Percentiles rank a stretch among this genome's conserved stretches.
These are phyloP conservation scores for Gaeumannomyces tritici DNA, from an alignment of 2,329 filamentous ascomycete species.

Conservation along the genomic window DNA sequence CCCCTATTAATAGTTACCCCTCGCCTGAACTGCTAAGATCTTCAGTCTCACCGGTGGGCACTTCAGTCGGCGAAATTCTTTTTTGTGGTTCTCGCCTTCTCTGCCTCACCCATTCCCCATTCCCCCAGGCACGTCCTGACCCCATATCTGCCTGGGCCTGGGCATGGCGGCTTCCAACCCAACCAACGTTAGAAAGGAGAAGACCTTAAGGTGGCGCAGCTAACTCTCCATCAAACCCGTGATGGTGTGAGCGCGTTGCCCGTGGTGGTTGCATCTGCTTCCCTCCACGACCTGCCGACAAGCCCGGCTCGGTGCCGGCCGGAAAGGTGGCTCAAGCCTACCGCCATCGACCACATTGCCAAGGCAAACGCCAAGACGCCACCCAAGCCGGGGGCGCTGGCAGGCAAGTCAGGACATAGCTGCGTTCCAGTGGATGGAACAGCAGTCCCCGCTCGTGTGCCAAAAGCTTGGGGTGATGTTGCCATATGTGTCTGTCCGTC, in stretches of 20 bases:
- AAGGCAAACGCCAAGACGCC: background rate
- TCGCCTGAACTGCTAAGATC: background rate
- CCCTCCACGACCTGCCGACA: background rate
- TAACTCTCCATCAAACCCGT: background rate
- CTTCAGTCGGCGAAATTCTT: background rate
- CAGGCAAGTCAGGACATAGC: background rate
- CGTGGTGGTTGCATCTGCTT: background rate
- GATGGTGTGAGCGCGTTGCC: background rate
- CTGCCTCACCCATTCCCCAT: too few species aligned
- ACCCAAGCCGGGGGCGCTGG: background rate
- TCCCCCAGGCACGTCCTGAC: background rate
- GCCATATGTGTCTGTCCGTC: background rate
- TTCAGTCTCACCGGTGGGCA: background rate
- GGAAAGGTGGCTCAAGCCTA: background rate
- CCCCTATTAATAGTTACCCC: background rate
- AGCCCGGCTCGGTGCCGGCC: background rate
- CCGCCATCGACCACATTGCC: background rate
- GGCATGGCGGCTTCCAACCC: background rate
- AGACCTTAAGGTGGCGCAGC: background rate
- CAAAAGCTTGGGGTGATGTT: background rate
- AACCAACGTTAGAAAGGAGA: background rate
- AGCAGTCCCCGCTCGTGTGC: background rate
- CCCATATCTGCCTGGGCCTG: too few species aligned
- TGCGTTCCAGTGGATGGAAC: background rate
- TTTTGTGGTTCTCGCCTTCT: background rate